Percentiles rank a stretch among this genome's conserved stretches.
phyloP scores from a whole-genome alignment of 2,329 filamentous ascomycete species.

The Dactylonectria macrodidyma region DNA sequence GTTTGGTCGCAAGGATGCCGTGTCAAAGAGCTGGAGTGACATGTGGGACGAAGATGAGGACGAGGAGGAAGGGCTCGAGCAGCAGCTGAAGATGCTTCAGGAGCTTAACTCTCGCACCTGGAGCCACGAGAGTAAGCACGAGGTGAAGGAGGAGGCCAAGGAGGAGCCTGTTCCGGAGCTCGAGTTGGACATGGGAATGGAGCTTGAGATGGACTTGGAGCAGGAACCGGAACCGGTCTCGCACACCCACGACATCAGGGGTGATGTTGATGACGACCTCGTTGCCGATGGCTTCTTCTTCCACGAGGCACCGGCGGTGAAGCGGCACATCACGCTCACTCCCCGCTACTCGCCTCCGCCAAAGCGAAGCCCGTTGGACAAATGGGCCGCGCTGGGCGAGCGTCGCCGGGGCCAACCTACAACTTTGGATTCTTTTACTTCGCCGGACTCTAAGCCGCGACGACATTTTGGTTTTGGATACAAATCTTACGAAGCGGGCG shows the following conservation, averaged over 20 bases:
- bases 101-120: conserved; percentile 82
- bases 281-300: conserved; percentile 81
- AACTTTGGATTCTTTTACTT: conserved; percentile 65
- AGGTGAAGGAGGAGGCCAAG: conserved; percentile 42
- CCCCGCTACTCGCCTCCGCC: conserved; percentile 76
- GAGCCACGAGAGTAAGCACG: conserved; percentile 79
- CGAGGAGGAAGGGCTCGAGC: conserved; percentile 75
- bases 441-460: conserved; percentile 64
- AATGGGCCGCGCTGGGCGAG: conserved; percentile 91
- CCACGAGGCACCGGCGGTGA: conserved; percentile 70
- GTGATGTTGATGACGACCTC: conserved; percentile 74
- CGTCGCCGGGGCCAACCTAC: conserved; percentile 77
- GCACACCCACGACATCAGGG: conserved; percentile 55
- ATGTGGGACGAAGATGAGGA: conserved; percentile 94
- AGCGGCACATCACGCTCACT: conserved; percentile 54
- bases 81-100: conserved; percentile 68
- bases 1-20: conserved; percentile 83
- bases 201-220: conserved; percentile 37
- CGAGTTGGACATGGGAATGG: conserved; percentile 25
- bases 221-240: conserved; percentile 34
- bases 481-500: conserved; percentile 63
- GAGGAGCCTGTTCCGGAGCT: conserved; percentile 35
- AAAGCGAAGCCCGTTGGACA: conserved; percentile 78
- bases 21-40: conserved; percentile 99
- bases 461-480: conserved; percentile 64